Evolutionary conservation across 331 rosid genomes (phyloP), one percentile per base, ranked within the genome.

Genomic region (Malus hybrid): DNA sequence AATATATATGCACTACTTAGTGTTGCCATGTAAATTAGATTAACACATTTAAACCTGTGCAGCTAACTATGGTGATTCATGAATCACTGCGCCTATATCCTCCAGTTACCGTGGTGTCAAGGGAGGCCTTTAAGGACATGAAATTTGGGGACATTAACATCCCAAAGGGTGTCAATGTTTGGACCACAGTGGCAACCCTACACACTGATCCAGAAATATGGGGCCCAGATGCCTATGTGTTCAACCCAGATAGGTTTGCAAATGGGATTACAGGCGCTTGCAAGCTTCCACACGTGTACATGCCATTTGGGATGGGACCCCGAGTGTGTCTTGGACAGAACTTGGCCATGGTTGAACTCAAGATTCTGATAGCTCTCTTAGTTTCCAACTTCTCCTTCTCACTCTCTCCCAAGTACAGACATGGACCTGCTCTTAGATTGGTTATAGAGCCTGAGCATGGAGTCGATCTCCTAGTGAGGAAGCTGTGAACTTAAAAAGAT

Each of bases 261-360:
- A 83, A 83, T 70, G 90, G 90, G 32, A 67, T 54, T 13, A 8
- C 42, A 6, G 84, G 90, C 7, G 82, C 86, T 29, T 86, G 86
- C 70, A 86, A 83, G 75, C 48, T 73, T 56, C 86, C 87, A 28
- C 73, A 86, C 56, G 31, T 79, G 71, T 83, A 86, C 74, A 79
- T 83, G 87, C 90, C 90, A 4, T 86, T 86, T 60, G 90, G 90
- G 55, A 59, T 79, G 19, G 90, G 90, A 2, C 86, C 86, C 11
- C 33, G 90, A 57, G 79, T 81, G 64, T 86, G 87, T 76, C 81
- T 78, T 50, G 89, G 89, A 69, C 83, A 74, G 68, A 19, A 86
- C 57, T 78, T 86, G 77, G 87, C 90, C 60, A 76, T 81, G 79
- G 46, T 77, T 64, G 90, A 86, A 65, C 83, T 86, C 36, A 83